Evolutionary conservation across 768 basidiomycete genomes (phyloP).

Genomic region (Pholiota molesta): DNA sequence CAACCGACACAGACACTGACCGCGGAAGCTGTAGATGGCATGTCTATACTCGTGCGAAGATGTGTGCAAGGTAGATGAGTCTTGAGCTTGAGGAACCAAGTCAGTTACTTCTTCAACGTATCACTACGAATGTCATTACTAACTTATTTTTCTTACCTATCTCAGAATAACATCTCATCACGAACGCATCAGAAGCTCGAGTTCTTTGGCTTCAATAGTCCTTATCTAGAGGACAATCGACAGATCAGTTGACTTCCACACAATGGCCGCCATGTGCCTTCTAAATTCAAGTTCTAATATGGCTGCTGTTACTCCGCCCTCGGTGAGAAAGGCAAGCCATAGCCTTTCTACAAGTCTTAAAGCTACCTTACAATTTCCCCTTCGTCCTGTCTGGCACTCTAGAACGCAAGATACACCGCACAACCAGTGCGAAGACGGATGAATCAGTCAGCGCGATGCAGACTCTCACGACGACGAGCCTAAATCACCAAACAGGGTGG

Average conservation of each 20-base stretch:
- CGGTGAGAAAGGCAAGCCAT: not conserved
- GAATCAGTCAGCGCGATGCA: not conserved
- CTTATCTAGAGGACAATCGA: not conserved
- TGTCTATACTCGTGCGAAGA: too few relatives aligned
- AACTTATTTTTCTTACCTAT: not conserved
- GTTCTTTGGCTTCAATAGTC: not conserved
- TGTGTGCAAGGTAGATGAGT: too few relatives aligned
- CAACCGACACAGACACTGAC: too few relatives aligned
- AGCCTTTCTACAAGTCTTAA: not conserved
- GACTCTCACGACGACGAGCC: conserved; percentile 1
- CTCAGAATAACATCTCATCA: not conserved
- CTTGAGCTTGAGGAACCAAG: too few relatives aligned
- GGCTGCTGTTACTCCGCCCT: not conserved
- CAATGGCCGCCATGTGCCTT: not conserved
- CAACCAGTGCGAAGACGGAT: not conserved
- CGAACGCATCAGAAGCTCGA: not conserved
- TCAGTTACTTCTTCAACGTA: too few relatives aligned
- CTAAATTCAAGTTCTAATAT: not conserved
- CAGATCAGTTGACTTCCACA: not conserved
- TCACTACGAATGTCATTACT: too few relatives aligned
- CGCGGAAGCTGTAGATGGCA: too few relatives aligned
- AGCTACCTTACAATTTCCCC: not conserved
- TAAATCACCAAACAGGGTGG: not conserved
- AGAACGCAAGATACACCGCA: not conserved
- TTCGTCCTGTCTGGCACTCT: not conserved